These are phyloP conservation scores for Thelonectria discophora DNA, from an alignment of 2,329 filamentous ascomycete species.

Conservation along the genomic window DNA sequence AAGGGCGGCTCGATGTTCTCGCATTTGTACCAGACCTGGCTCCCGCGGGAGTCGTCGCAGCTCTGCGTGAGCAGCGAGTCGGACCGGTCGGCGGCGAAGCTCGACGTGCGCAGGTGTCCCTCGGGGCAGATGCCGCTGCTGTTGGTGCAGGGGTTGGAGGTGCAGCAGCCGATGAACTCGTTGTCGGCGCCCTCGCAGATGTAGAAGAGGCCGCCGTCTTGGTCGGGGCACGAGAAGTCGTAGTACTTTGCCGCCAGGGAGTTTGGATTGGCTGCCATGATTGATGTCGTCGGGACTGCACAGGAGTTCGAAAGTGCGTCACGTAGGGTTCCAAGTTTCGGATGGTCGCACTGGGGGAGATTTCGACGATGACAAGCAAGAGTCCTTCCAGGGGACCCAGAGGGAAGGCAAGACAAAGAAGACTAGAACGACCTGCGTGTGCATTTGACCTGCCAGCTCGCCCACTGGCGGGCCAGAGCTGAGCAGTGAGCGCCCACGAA, in stretches of 20 bases:
- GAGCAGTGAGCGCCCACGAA: too few species aligned
- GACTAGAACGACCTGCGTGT: too few species aligned
- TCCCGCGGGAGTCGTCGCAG: conserved; percentile 34
- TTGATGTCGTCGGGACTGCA: too few species aligned
- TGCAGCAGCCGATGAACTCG: conserved; percentile 52
- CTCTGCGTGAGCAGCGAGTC: conserved; percentile 41
- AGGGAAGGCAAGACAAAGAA: too few species aligned
- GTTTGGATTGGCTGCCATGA: not conserved
- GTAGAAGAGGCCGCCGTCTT: conserved; percentile 48
- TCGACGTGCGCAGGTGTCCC: conserved; percentile 34
- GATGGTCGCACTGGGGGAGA: too few species aligned
- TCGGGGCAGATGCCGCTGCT: conserved; percentile 41
- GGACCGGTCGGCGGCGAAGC: conserved; percentile 43
- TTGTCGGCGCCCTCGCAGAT: conserved; percentile 42
- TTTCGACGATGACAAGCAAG: too few species aligned
- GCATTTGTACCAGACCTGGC: conserved; percentile 47
- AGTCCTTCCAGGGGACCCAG: too few species aligned
- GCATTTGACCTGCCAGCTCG: too few species aligned
- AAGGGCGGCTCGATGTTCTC: conserved; percentile 43
- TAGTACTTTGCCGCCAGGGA: not conserved
- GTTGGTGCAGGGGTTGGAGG: conserved; percentile 44
- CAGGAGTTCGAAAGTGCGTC: not conserved
- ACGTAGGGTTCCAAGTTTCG: not conserved
- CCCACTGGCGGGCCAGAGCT: too few species aligned
- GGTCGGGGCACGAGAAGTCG: conserved; percentile 38